Evolutionary conservation across 164 flowering plant species (phyloP).

Genomic region (Stephania cephalantha): DNA sequence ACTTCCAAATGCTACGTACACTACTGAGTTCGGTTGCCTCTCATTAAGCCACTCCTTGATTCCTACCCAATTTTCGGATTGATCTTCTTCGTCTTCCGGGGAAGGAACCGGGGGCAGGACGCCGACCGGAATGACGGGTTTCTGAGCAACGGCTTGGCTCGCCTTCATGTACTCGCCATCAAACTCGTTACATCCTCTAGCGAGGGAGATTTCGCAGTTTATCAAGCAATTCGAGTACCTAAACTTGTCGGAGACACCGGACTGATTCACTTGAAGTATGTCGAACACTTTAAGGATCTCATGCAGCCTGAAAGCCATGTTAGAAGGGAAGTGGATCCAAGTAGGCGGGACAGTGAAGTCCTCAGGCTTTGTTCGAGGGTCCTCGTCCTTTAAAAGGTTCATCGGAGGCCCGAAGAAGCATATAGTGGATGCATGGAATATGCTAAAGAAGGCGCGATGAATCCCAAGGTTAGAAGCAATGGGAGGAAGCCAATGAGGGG

Average conservation of each 20-base stretch:
- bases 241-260: conserved; percentile 19
- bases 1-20: conserved; percentile 28
- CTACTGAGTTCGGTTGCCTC: conserved; percentile 1
- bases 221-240: background rate
- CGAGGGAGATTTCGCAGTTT: conserved; percentile 4
- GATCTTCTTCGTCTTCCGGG: background rate
- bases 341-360: background rate
- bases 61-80: background rate
- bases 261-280: background rate
- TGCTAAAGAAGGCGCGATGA: background rate
- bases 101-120: conserved; percentile 10
- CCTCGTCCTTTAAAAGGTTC: background rate
- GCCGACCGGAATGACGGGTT: conserved; percentile 22
- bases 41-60: conserved; percentile 6
- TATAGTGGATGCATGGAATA: background rate
- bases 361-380: background rate
- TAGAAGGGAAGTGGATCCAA: background rate
- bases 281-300: background rate
- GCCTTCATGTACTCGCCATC: conserved; percentile 14
- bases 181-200: conserved; percentile 15
- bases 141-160: conserved; percentile 5
- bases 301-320: background rate
- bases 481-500: conserved; percentile 21
- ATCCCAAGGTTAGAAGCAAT: conserved; percentile 15
- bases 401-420: background rate